Conservation (phyloP, 1,139 yeast species). For the Tardiomyces blankii region DNA sequence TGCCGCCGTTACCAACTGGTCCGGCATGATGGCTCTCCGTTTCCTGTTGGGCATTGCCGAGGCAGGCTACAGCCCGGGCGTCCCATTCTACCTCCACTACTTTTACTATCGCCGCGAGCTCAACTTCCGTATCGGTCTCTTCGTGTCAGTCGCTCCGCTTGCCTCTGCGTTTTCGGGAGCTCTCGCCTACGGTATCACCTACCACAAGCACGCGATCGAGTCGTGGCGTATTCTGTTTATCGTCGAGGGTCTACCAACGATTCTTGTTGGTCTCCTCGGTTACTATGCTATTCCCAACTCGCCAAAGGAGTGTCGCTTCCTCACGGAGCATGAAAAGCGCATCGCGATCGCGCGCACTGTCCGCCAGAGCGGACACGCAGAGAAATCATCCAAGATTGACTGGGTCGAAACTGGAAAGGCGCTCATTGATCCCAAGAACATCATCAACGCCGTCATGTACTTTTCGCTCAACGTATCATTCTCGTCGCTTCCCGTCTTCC, state of each 20-base stretch:
- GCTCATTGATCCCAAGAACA: conserved; percentile 33
- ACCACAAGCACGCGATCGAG: conserved; percentile 37
- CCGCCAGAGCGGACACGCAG: conserved; percentile 30
- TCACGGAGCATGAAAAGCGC: conserved; percentile 31
- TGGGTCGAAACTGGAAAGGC: conserved; percentile 23
- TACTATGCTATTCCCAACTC: conserved; percentile 62
- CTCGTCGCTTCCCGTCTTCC: conserved; percentile 63
- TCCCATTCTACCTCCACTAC: conserved; percentile 51
- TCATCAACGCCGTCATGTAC: conserved; percentile 48
- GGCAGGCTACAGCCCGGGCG: conserved; percentile 63
- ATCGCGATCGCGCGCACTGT: conserved; percentile 34
- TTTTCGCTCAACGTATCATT: conserved; percentile 57
- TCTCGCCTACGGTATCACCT: conserved; percentile 49
- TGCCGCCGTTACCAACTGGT: conserved; percentile 47
- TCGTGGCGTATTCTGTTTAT: conserved; percentile 70
- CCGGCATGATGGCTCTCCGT: conserved; percentile 49
- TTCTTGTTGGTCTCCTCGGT: conserved; percentile 48
- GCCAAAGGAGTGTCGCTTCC: conserved; percentile 50
- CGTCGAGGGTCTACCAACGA: conserved; percentile 62
- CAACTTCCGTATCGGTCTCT: conserved; percentile 55
- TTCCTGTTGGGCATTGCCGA: conserved; percentile 55
- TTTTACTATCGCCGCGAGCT: conserved; percentile 49
- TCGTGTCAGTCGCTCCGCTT: conserved; percentile 57
- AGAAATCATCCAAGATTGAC: conserved; percentile 23
- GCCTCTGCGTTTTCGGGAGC: conserved; percentile 82